A percentile compares a stretch with the other conserved stretches of the same genome.
Conservation (phyloP, 1,284 basidiomycete species). For the Phlebopus sp. region DNA sequence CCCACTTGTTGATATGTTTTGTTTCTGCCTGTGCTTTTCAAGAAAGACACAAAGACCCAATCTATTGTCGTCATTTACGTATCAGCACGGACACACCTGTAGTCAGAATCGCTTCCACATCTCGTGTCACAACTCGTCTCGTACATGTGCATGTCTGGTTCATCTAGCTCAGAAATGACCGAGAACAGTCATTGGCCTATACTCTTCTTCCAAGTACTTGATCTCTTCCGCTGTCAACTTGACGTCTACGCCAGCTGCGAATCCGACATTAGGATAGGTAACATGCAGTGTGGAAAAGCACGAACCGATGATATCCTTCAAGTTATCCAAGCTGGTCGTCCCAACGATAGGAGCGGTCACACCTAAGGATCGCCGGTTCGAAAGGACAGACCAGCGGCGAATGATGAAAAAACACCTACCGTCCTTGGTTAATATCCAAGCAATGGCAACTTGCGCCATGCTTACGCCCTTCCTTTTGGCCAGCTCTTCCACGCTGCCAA, state of each 20-base stretch:
- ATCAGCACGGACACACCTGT: too few relatives aligned
- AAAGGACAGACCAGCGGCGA: not conserved
- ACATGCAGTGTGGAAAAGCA: not conserved
- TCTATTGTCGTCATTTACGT: not conserved
- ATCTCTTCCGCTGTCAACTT: conserved; percentile 47
- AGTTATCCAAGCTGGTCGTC: conserved; percentile 45
- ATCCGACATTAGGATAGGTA: conserved; percentile 5
- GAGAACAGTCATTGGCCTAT: conserved; percentile 37
- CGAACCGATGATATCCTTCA: conserved; percentile 42
- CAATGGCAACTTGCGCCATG: conserved; percentile 52
- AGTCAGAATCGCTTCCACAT: not conserved
- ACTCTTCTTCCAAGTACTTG: conserved; percentile 42
- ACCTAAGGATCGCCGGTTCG: conserved; percentile 12
- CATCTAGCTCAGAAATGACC: conserved; percentile 25
- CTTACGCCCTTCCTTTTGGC: conserved; percentile 40
- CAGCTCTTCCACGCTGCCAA: conserved; percentile 40
- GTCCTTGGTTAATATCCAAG: conserved; percentile 46
- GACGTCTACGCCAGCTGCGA: conserved; percentile 33
- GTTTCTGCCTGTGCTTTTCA: conserved; percentile 1
- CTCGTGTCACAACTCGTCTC: not conserved
- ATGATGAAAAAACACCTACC: conserved; percentile 16
- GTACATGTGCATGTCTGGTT: not conserved
- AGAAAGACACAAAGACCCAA: not conserved
- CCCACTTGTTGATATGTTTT: not conserved
- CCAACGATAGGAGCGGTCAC: conserved; percentile 50